Base-by-base conservation (phyloP, 768 basidiomycete species). In the Mycena floridula region DNA sequence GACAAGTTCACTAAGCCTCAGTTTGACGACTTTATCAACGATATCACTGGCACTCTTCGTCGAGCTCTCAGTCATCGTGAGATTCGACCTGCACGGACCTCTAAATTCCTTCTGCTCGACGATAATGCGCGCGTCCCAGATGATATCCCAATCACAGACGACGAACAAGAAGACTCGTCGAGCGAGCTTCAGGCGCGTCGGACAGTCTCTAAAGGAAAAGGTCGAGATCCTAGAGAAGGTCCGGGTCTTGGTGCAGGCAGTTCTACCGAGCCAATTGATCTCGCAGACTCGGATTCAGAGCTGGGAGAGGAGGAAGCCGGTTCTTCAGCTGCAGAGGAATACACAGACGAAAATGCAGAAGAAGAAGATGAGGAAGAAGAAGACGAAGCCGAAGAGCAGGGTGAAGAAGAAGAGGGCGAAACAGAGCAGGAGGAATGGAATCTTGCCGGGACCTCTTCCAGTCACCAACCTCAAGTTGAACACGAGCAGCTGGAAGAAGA, bases 11-110 rank as follows among this genome's bases (percentile, higher is more conserved):
- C 81, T 2, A 72, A 79, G 55, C 63, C 68, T 1, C 76, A 85
- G 50, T 87, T 85, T 53, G 82, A 86, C 68, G 66, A 71, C 56
- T 87, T 79, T 79, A 81, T 87, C 52, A 73, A 68, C 52, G 79
- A 71, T 54, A 73, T 87, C 36, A 84, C 79, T 1, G 59, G 68
- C 48, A 66, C 76, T 41, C 62, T 87, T 23, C 72, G 72, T 46
- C 68, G 63, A 40, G 85, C 83, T 20, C 66, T 87, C 7, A 77
- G 77, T 1, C 71, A 74, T 38, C 23, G 8, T 24, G 38, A 39
- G 13, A 13, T 12, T 11, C 3, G 22, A 11, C 18, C n/a, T 16
- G 3, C 7, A 35, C 15, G 13, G 32, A 3, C 32, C 9, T 3
- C 18, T 39, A 13, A 39, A 39, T 15, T 4, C 7, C 32, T 5